Base-by-base conservation (phyloP, 352 stramenopile genomes). In the Phytophthora pisi region DNA sequence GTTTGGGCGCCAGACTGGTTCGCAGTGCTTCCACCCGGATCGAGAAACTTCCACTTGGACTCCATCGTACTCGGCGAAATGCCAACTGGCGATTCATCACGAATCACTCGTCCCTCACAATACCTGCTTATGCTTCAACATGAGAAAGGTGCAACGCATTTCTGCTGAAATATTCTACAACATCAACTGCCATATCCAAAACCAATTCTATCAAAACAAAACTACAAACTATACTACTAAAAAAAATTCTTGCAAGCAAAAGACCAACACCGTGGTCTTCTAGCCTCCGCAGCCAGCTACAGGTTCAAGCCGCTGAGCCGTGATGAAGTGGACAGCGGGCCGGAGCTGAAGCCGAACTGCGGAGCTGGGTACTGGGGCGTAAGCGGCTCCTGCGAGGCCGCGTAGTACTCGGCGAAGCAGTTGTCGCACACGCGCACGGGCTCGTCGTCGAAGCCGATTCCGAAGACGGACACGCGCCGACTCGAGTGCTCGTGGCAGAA, bases 401-500 rank as follows among this genome's bases (percentile, higher is more conserved):
- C 72, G 57, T 90, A 89, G 55, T 92, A 90, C 51, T 93, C 84
- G 24, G 77, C 76, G 34, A 95, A 96, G 61, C 89, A 96, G n/a
- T 83, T 79, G 55, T 96, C 87, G 46, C 89, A 96, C 63, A 96
- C 89, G 26, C 89, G 87, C 61, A 93, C 84, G 43, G 89, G 89
- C 61, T 93, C 87, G 49, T 92, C 77, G 45, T 94, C 84, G 40
- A 93, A 95, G 36, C 89, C 89, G 47, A 94, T 93, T 24, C 83
- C 84, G 18, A 87, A 76, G 18, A 96, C 74, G 10, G 86, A 82
- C 15, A 93, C 75, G 7, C 87, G 85, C 13, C 87, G 82, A 50
- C 72, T 93, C 36, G 89, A 95, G 64, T 95, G 87, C 38, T 95
- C 82, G 57, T 94, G 85, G 56, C 89, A 96, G 73, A 96, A 96